Base-by-base conservation (phyloP, 495 filamentous ascomycete genomes). In the Penicillium verhagenii region DNA sequence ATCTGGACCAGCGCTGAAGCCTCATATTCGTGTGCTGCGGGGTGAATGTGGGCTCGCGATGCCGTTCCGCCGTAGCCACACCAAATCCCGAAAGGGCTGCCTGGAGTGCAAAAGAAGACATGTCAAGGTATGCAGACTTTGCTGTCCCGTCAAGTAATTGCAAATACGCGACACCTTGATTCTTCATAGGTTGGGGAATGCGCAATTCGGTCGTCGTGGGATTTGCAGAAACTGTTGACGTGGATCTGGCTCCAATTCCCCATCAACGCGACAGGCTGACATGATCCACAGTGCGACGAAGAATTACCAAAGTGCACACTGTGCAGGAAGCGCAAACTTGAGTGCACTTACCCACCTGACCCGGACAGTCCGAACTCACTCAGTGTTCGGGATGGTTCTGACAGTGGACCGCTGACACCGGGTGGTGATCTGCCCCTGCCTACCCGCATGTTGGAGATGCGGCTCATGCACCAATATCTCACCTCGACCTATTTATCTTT, bases 81-180 rank as follows among this genome's bases (percentile, higher is more conserved):
- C 63, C 18, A 75, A 74, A 47, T 73, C 70, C 47, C 65, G 70
- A 11, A 73, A 68, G 48, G 70, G 73, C 24, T 76, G 73, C 29
- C 44, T 65, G 26, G 65, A 71, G 54, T 76, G 73, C 54, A 76
- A 72, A 53, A 60, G 64, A 47, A 63, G 72, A 40, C 70, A 76
- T 58, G 66, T 74, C 31, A 73, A 72, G 63, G 69, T 71, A 3
- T 18, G 67, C 58, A 16, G 9, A 8, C 21, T n/a, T 29, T 28
- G 8, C 3, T 11, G 3, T 25, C 43, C 24, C 10, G 26, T 2
- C 6, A n/a, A 16, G n/a, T 26, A 23, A 14, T 26, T 13, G 33
- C n/a, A 1, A 31, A 35, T 6, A 35, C 1, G 33, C 5, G 14
- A 16, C 0, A 35, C 13, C 8, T 47, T 39, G 2, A 10, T 13